A percentile compares a stretch with the other conserved stretches of the same genome.
phyloP scores from a whole-genome alignment of 2,329 filamentous ascomycete genomes.

The Cryphonectria japonica region DNA sequence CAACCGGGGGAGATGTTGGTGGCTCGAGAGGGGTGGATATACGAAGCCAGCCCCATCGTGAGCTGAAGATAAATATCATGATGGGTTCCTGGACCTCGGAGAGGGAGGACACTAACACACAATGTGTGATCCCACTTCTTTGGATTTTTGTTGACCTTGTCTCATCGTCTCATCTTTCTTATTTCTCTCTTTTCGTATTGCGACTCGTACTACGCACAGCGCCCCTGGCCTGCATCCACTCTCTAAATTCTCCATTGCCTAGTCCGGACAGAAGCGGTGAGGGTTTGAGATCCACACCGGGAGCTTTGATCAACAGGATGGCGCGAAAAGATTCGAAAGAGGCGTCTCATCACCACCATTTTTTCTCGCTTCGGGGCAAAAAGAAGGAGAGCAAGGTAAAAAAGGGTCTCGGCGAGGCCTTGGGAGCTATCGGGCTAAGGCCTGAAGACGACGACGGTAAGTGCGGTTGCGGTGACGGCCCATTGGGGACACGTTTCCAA shows the following conservation, averaged over 20 bases:
- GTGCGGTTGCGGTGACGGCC: slow-evolving; percentile 15
- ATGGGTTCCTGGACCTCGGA: slow-evolving; percentile 9
- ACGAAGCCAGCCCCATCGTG: slow-evolving; percentile 1
- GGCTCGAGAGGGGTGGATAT: slow-evolving; percentile 26
- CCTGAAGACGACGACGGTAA: slow-evolving; percentile 31
- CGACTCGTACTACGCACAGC: slow-evolving; percentile 26
- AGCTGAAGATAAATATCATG: slow-evolving; percentile 18
- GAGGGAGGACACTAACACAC: background rate
- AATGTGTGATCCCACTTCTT: slow-evolving; percentile 9
- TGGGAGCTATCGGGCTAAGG: slow-evolving; percentile 27
- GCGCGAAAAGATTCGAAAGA: slow-evolving; percentile 27
- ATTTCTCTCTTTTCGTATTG: slow-evolving; percentile 25
- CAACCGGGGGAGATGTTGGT: slow-evolving; percentile 22
- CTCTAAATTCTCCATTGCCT: slow-evolving; percentile 28
- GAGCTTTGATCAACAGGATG: slow-evolving; percentile 27
- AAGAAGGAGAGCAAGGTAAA: slow-evolving; percentile 29
- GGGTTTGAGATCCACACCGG: slow-evolving; percentile 28
- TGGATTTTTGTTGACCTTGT: slow-evolving; percentile 18
- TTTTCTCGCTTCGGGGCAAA: slow-evolving; percentile 29
- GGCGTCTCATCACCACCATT: slow-evolving; percentile 28
- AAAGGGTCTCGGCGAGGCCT: slow-evolving; percentile 28
- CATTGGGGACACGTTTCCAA: slow-evolving; percentile 25
- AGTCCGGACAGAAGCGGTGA: slow-evolving; percentile 29
- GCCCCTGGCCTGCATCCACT: slow-evolving; percentile 28
- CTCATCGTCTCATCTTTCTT: slow-evolving; percentile 1